phyloP scores from a whole-genome alignment of 768 basidiomycete species.

The Mycena rebaudengoi region DNA sequence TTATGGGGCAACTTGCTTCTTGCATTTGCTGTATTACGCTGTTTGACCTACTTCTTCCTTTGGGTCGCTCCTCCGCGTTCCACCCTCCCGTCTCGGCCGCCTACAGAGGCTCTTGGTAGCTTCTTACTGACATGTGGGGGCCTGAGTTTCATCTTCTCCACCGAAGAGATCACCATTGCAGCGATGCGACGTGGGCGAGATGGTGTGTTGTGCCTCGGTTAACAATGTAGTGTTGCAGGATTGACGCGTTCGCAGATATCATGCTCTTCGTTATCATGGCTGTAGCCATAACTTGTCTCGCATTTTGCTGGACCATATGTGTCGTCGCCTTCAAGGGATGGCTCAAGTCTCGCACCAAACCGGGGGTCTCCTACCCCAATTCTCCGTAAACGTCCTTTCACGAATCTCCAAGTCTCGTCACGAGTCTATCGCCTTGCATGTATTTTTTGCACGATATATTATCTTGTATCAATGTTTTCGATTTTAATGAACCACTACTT shows the following conservation, averaged over 20 bases:
- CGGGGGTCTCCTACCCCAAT: conserved; percentile 41
- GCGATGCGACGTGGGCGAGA: conserved; percentile 92
- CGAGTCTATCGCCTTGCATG: too few relatives aligned
- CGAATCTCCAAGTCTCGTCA: too few relatives aligned
- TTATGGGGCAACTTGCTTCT: conserved; percentile 92
- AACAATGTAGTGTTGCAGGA: background rate
- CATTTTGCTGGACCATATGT: conserved; percentile 84
- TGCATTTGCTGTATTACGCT: conserved; percentile 80
- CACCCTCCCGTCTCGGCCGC: conserved; percentile 89
- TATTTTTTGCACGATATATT: background rate
- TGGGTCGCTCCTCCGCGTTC: conserved; percentile 88
- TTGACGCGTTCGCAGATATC: conserved; percentile 59
- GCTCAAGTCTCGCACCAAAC: conserved; percentile 59
- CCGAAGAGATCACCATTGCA: conserved; percentile 88
- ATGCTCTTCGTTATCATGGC: conserved; percentile 92
- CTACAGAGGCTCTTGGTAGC: conserved; percentile 89
- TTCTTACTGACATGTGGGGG: conserved; percentile 92
- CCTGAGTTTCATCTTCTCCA: conserved; percentile 87
- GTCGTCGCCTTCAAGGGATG: conserved; percentile 87
- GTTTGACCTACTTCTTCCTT: conserved; percentile 93
- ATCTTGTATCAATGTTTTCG: background rate
- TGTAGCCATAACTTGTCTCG: conserved; percentile 85
- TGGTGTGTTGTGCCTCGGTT: conserved; percentile 54
- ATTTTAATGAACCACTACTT: background rate
- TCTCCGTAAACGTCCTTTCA: conserved; percentile 34